These are phyloP conservation scores for Miscanthus lutarioriparius DNA, from an alignment of 176 grass and related monocot genomes.

Conservation along the genomic window DNA sequence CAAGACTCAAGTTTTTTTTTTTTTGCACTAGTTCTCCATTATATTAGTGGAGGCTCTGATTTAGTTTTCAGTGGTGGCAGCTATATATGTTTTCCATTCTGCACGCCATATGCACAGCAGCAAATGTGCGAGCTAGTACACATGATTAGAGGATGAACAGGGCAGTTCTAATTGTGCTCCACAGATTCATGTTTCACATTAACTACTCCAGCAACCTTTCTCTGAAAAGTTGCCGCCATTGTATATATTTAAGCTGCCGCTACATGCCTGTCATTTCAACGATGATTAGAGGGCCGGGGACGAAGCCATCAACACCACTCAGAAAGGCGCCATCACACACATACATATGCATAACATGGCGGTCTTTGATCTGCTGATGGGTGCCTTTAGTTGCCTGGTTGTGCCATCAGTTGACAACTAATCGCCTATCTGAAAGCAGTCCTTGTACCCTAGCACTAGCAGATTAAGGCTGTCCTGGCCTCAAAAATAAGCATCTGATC, in stretches of 20 bases:
- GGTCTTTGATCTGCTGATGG: neutral
- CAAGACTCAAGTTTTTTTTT: neutral
- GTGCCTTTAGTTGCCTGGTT: conserved; percentile 9
- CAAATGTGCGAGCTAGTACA: neutral
- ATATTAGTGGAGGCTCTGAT: neutral
- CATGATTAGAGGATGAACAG: neutral
- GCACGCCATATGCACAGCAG: no score
- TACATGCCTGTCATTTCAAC: conserved; percentile 8
- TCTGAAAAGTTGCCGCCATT: conserved; percentile 17
- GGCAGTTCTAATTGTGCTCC: conserved; percentile 23
- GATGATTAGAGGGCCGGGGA: neutral
- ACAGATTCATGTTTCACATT: conserved; percentile 26
- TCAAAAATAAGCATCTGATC: neutral
- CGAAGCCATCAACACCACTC: conserved; percentile 9
- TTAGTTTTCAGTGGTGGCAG: conserved; percentile 8
- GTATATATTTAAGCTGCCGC: neutral
- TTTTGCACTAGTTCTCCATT: neutral
- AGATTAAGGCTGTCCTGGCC: conserved; percentile 2
- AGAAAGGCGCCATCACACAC: neutral
- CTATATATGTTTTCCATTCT: conserved; percentile 29
- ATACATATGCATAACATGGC: neutral
- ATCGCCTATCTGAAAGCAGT: conserved; percentile 21
- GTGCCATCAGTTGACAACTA: conserved; percentile 30
- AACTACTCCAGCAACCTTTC: conserved; percentile 4
- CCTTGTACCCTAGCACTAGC: conserved; percentile 1